Percentiles rank a stretch among this genome's conserved stretches.
Conservation (phyloP, 2,329 filamentous ascomycete genomes). For the Beauveria scarabaeidicola region DNA sequence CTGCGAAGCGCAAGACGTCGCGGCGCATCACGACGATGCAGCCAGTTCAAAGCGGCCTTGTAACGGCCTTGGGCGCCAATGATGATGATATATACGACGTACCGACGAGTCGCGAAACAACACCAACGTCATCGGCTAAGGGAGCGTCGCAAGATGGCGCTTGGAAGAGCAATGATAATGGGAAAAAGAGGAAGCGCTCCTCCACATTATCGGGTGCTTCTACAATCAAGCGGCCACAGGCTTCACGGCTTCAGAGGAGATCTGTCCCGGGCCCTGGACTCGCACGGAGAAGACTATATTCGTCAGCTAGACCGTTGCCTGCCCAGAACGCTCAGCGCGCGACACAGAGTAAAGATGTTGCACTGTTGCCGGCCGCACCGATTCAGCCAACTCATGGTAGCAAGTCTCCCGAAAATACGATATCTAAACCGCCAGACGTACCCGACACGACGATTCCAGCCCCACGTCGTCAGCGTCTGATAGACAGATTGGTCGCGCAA, state of each 20-base stretch:
- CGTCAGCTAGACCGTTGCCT: background rate
- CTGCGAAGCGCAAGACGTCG: background rate
- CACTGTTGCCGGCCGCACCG: background rate
- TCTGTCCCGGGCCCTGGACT: background rate
- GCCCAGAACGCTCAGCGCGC: background rate
- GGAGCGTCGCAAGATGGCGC: background rate
- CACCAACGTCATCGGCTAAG: background rate
- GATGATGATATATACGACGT: constrained; percentile 11
- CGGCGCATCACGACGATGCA: background rate
- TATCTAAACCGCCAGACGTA: background rate
- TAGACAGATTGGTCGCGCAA: constrained; percentile 35
- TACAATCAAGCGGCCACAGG: background rate
- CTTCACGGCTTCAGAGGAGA: background rate
- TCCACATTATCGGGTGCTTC: background rate
- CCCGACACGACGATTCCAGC: background rate
- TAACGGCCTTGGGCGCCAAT: background rate
- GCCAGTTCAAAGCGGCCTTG: background rate
- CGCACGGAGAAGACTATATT: background rate
- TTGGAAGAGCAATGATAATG: background rate
- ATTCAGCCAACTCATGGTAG: background rate
- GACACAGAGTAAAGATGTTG: background rate
- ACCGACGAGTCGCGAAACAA: constrained; percentile 2
- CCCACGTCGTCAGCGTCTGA: constrained; percentile 24
- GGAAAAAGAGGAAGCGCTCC: constrained; percentile 8
- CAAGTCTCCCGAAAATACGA: background rate